Conservation (phyloP, 371 early-diverging fungal species). For the Mucor piriformis region DNA sequence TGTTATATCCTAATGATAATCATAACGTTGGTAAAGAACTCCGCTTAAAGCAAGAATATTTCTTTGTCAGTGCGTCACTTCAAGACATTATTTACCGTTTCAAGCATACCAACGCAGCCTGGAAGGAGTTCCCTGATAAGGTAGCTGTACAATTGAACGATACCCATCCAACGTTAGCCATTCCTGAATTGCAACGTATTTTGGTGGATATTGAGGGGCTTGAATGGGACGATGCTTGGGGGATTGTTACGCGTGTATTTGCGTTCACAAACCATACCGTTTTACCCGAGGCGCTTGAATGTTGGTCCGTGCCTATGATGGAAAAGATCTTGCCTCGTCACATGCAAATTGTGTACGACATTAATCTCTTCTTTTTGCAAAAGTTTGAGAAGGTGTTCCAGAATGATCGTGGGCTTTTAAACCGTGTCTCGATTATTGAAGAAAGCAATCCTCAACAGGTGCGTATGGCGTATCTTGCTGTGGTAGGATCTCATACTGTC, state of each 20-base stretch:
- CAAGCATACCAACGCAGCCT: slow-evolving; percentile 79
- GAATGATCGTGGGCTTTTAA: slow-evolving; percentile 85
- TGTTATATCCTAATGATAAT: slow-evolving; percentile 94
- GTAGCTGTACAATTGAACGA: slow-evolving; percentile 94
- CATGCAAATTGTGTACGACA: slow-evolving; percentile 94
- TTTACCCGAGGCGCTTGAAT: slow-evolving; percentile 94
- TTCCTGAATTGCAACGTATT: slow-evolving; percentile 89
- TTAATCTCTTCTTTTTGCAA: slow-evolving; percentile 95
- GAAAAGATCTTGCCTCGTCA: slow-evolving; percentile 88
- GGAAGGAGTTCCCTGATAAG: slow-evolving; percentile 86
- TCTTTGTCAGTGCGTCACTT: slow-evolving; percentile 89
- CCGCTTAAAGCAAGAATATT: slow-evolving; percentile 93
- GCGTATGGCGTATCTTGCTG: slow-evolving; percentile 80
- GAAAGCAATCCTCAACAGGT: slow-evolving; percentile 86
- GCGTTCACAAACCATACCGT: slow-evolving; percentile 98
- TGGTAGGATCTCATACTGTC: slow-evolving; percentile 84
- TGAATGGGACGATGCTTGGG: slow-evolving; percentile 93
- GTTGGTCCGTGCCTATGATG: slow-evolving; percentile 92
- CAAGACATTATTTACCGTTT: slow-evolving; percentile 89
- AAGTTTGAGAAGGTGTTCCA: slow-evolving; percentile 80
- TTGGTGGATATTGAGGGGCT: slow-evolving; percentile 87
- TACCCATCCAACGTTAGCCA: slow-evolving; percentile 81
- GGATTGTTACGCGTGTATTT: slow-evolving; percentile 81
- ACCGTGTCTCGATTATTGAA: slow-evolving; percentile 89
- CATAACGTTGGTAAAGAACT: slow-evolving; percentile 91